These are phyloP conservation scores for Leccinum sublutescens DNA, from an alignment of 768 basidiomycete species.

Conservation along the genomic window DNA sequence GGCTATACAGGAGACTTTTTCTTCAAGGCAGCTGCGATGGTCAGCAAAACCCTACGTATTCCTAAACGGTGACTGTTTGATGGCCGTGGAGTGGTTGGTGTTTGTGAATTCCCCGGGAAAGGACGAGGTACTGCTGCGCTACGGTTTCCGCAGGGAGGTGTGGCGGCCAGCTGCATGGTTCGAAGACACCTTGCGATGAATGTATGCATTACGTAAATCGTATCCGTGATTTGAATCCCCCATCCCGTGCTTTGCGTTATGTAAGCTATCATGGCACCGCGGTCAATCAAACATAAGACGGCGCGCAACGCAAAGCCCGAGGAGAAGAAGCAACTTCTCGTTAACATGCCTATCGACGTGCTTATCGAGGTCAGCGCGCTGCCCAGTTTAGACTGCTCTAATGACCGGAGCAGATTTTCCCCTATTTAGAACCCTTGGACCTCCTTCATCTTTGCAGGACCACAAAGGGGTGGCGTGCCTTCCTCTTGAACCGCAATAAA, in stretches of 20 bases:
- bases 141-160: conserved; percentile 1
- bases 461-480: conserved; percentile 27
- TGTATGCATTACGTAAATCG: conserved; percentile 6
- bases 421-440: conserved; percentile 29
- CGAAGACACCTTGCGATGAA: conserved; percentile 8
- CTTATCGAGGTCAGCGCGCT: conserved; percentile 12
- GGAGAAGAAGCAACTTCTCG: background rate
- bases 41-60: conserved; percentile 92
- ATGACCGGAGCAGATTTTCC: conserved; percentile 1
- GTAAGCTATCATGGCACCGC: conserved; percentile 4
- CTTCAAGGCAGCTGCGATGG: conserved; percentile 83
- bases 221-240: background rate
- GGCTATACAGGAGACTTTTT: no score
- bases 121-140: conserved; percentile 4
- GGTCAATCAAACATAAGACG: background rate
- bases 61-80: conserved; percentile 60
- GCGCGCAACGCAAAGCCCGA: background rate
- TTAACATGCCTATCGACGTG: conserved; percentile 15
- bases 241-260: background rate
- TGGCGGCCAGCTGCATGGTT: background rate
- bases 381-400: background rate
- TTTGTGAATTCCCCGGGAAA: background rate
- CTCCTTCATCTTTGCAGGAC: conserved; percentile 33
- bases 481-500: conserved; percentile 13
- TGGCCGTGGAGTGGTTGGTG: background rate